Evolutionary conservation across 352 stramenopile genomes (phyloP), one percentile per base, ranked within the genome.

Genomic region (Globisporangium solare): DNA sequence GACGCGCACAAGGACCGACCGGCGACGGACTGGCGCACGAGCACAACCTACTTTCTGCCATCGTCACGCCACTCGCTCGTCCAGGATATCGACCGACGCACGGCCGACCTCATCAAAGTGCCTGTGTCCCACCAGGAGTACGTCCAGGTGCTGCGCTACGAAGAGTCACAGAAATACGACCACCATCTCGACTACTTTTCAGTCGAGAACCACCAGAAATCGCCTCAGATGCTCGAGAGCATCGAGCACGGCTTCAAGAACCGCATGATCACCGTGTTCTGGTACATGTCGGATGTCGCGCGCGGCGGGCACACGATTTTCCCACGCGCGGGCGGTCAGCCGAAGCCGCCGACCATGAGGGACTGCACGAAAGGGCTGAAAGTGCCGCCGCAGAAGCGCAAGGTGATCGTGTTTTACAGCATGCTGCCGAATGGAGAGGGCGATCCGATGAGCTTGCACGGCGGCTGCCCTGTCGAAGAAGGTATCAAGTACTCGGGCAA

Each of bases 261-360:
- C 64, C 79, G 77, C 61, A 88, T 89, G 78, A 86, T 88, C 60
- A 91, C 78, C 0, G 81, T 91, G 21, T 91, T 91, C 63, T 89
- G 77, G 78, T 91, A 88, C 75, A 89, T 91, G 81, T 91, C 79
- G 47, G 79, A 89, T 42, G 78, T 92, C 8, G 66, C 66, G 20
- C 74, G 76, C 41, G 74, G 74, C 42, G 74, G 80, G 20, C 68
- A 90, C 61, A 88, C 80, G 22, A 83, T 81, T 55, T 90, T 88
- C 58, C 66, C 80, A 3, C 77, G 78, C 21, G 66, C 70, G 10
- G 78, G 76, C 15, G 76, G 76, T 13, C 42, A 66, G 24, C 73
- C 74, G 15, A 60, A 63, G 15, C 81, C 78, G 0, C 42, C 42
- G 27, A 60, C 53, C 7, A 85, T 78, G 55, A 77, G 73, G 12